Base-by-base conservation (phyloP, 441 rosid species). In the Populus tomentosa region DNA sequence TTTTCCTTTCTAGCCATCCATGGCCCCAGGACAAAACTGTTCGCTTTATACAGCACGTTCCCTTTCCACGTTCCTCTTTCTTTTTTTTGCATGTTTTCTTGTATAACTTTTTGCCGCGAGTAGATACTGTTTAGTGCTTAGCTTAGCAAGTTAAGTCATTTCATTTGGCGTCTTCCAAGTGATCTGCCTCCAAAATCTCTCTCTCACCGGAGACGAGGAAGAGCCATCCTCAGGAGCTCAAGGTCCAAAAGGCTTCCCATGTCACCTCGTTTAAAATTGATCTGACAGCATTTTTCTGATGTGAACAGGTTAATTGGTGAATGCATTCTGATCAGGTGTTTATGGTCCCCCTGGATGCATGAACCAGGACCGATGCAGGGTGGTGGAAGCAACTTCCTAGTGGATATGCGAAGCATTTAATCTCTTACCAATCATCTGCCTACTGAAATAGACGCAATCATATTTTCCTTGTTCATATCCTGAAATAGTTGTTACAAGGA, bases 291-390 rank as follows among this genome's bases (percentile, higher is more conserved):
- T 23, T 23, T 7, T 4, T 62, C 26, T 5, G 20, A 8, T 61
- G 42, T 72, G 42, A 50, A 63, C 84, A 82, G 81, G 77, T 46
- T 78, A 71, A 64, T 67, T 26, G 65, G 62, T 18, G 63, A 73
- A 62, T 18, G 36, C 62, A 38, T 61, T 21, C 53, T 70, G 46
- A 73, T 63, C 77, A 70, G 40, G 33, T 71, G 72, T 56, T 66
- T 11, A 72, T 33, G 79, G 79, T 20, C 79, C 81, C 81, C 76
- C 70, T 64, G 56, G 23, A 63, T 2, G 70, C 63, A 38, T 62
- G 35, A 68, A 46, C 13, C 10, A 40, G 74, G 73, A 75, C 77
- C 71, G 68, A 59, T 1, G 66, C 40, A 23, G 50, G 33, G 38
- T 36, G 46, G 74, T n/a, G 67, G 71, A 77, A 73, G 69, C 53